Evolutionary conservation across 2,329 filamentous ascomycete genomes (phyloP).

Genomic region (Fusarium circinatum): DNA sequence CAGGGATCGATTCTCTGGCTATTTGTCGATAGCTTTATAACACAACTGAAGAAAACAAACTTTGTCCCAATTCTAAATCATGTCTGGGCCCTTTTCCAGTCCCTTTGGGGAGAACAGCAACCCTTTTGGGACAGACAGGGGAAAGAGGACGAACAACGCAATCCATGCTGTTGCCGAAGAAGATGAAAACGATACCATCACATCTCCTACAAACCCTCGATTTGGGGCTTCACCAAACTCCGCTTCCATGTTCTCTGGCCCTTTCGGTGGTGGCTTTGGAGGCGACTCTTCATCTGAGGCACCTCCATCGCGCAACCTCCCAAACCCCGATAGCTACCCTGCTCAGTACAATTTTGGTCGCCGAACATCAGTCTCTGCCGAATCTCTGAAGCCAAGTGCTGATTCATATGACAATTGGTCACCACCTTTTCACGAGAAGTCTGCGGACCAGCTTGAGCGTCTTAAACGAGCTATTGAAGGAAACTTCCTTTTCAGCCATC

Average conservation of each 20-base stretch:
- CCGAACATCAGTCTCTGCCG: slow-evolving; percentile 94
- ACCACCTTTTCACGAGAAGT: slow-evolving; percentile 86
- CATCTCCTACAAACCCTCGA: slow-evolving; percentile 75
- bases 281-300: slow-evolving; percentile 60
- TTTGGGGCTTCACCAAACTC: slow-evolving; percentile 60
- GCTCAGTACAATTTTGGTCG: slow-evolving; percentile 93
- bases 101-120: slow-evolving; percentile 69
- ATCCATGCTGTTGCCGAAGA: slow-evolving; percentile 77
- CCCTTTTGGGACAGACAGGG: slow-evolving; percentile 40
- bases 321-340: slow-evolving; percentile 78
- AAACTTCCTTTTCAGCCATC: slow-evolving; percentile 94
- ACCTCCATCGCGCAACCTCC: slow-evolving; percentile 59
- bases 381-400: slow-evolving; percentile 90
- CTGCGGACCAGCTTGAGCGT: slow-evolving; percentile 80
- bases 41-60: not conserved
- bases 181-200: slow-evolving; percentile 80
- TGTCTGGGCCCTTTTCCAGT: slow-evolving; percentile 84
- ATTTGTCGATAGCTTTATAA: slow-evolving; percentile 9
- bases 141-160: slow-evolving; percentile 42
- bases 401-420: slow-evolving; percentile 89
- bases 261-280: slow-evolving; percentile 58
- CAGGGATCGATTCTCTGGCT: slow-evolving; percentile 51
- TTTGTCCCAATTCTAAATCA: slow-evolving; percentile 50
- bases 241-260: slow-evolving; percentile 54
- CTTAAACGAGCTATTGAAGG: slow-evolving; percentile 83